These are phyloP conservation scores for Rhizopogon rudus DNA, from an alignment of 768 basidiomycete genomes.

Conservation along the genomic window DNA sequence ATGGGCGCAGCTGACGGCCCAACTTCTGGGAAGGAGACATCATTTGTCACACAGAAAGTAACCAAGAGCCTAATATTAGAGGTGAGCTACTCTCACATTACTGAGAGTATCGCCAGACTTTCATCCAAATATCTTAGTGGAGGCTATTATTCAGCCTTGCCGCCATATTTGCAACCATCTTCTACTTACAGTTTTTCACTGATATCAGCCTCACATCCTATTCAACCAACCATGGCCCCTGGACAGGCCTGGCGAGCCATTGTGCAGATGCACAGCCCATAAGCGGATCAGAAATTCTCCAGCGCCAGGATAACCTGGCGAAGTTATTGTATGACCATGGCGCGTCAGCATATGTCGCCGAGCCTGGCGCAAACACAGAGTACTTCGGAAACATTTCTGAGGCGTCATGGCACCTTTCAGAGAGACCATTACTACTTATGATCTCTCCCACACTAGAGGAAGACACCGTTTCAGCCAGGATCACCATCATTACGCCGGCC, in stretches of 20 bases:
- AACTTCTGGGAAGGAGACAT: neutral
- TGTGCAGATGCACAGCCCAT: slow-evolving; percentile 51
- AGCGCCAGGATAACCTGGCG: slow-evolving; percentile 53
- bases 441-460: slow-evolving; percentile 38
- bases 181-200: neutral
- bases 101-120: neutral
- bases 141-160: slow-evolving; percentile 3
- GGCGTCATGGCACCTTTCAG: slow-evolving; percentile 64
- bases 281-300: slow-evolving; percentile 36
- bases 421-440: slow-evolving; percentile 72
- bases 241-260: slow-evolving; percentile 30
- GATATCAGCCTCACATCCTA: neutral
- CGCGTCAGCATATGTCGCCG: slow-evolving; percentile 69
- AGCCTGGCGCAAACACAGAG: slow-evolving; percentile 66
- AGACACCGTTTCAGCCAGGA: slow-evolving; percentile 30
- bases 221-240: slow-evolving; percentile 6
- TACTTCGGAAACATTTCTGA: slow-evolving; percentile 73
- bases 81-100: neutral
- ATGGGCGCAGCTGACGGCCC: neutral
- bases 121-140: neutral
- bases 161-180: slow-evolving; percentile 4
- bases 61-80: neutral
- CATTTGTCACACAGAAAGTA: neutral
- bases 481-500: slow-evolving; percentile 67
- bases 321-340: slow-evolving; percentile 41